Base-by-base conservation (phyloP, 2,329 filamentous ascomycete genomes). In the Fusarium sacchari region DNA sequence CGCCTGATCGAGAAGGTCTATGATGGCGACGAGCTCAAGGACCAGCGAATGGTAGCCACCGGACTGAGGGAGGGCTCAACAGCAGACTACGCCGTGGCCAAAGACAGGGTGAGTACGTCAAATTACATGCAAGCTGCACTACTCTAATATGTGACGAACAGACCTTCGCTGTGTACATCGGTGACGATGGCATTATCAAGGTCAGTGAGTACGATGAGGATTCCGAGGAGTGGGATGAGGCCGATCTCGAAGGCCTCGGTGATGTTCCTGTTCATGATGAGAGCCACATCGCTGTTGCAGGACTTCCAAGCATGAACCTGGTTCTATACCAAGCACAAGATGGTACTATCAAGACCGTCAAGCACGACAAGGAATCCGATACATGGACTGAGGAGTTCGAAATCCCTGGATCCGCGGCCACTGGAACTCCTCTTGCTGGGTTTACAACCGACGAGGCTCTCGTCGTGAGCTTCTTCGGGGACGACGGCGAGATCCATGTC, bases 1-100 rank as follows among this genome's bases (percentile, higher is more conserved):
- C 56, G 56, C 3, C 7, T 59, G 11, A 3, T 52, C 5, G 56
- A 59, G 12, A 59, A 1, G 26, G 26, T 59, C 26, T 59, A 32
- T 7, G 43, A 59, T 24, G 32, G 32, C 15, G 56, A 59, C 0
- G 43, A 59, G 9, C 56, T 59, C 32, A 59, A 59, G 24, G 56
- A 59, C 43, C 43, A 52, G 32, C 56, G 56, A 3, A 30, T 28
- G 14, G 42, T 24, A 6, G 56, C 43, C 5, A 0, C 3, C 30
- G 56, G 26, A 4, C 3, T 59, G 8, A 59, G 32, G 9, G 15
- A 52, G 7, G 9, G 10, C 6, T 52, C 42, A 15, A 52, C 56
- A 22, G 56, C 56, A 5, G 32, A 8, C 12, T 59, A 59, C 7
- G 43, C 24, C 1, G 2, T 28, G 2, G n/a, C 56, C 11, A 59